Base-by-base conservation (phyloP, 352 stramenopile genomes). In the Pythium insidiosum region DNA sequence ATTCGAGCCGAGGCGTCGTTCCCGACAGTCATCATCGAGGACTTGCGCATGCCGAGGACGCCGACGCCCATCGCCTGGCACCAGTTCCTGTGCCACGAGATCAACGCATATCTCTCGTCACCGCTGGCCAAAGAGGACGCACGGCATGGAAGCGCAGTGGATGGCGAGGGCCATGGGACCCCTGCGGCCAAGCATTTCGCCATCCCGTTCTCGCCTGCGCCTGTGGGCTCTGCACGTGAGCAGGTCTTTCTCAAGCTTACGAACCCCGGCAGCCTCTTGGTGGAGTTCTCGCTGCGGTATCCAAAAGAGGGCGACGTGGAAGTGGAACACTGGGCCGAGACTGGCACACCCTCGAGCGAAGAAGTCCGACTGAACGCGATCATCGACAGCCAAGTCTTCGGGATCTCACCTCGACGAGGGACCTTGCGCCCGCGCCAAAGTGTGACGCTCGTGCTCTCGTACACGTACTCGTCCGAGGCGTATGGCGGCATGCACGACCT, bases 281-380 rank as follows among this genome's bases (percentile, higher is more conserved):
- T 93, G 6, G 64, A 78, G 11, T 96, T 94, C 47, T 58, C 66
- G 9, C 42, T 97, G 31, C 78, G 85, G 19, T 88, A 96, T 18
- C 89, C 89, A 6, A 96, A 96, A 47, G 88, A 97, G 42, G 80
- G 76, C 9, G 81, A 94, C 26, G 79, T 97, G 9, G 90, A 97
- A 53, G 84, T 97, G 20, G 90, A 97, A 40, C 84, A 88, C 24
- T 98, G 92, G 92, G 88, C 85, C 18, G 88, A 96, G 41, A 88
- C 84, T 4, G 73, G 81, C 16, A 81, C 89, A 20, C 88, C 89
- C 13, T 95, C 83, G 6, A 68, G 69, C 21, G 71, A 88, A 18
- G 68, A 90, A 43, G 38, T 90, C 36, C 73, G 73, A 9, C 67
- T 77, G 19, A 84, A 88, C 39, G 68, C 67, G 16, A 91, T 93